phyloP scores from a whole-genome alignment of 176 grass and related monocot genomes.

The Hordeum vulgare region MorexV3_pseudomolecules_assembly NC_058520.1:573441330-573441829 shows the following conservation, averaged over 20 bases:
- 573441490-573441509: constrained; percentile 64
- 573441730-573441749: constrained; percentile 39
- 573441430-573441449: no score
- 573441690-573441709: constrained; percentile 8
- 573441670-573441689: constrained; percentile 32
- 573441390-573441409: background rate
- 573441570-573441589: background rate
- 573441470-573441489: constrained; percentile 18
- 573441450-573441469: no score
- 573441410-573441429: background rate
- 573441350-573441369: constrained; percentile 49
- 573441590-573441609: background rate
- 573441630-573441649: constrained; percentile 27
- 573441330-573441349: constrained; percentile 31
- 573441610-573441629: constrained; percentile 53
- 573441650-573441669: constrained; percentile 31
- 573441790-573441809: constrained; percentile 28
- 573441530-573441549: constrained; percentile 4
- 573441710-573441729: constrained; percentile 25
- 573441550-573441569: background rate
- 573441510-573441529: constrained; percentile 43
- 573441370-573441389: constrained; percentile 48
- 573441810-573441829: constrained; percentile 4
- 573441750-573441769: constrained; percentile 18
- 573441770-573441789: constrained; percentile 58